These are phyloP conservation scores for Annona cherimola DNA, from an alignment of 164 flowering plant genomes.

Conservation along the genomic window DNA sequence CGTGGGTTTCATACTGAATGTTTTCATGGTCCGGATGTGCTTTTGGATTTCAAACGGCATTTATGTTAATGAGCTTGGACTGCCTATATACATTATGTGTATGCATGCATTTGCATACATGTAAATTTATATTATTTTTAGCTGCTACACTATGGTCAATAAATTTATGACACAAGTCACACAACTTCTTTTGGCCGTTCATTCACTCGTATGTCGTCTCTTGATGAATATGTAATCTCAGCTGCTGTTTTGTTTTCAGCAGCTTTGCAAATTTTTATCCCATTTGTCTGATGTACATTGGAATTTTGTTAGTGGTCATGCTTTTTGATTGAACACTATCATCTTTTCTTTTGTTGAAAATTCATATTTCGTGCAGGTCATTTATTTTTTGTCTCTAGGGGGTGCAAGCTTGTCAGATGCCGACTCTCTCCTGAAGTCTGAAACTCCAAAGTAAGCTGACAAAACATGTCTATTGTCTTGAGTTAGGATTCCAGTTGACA, in stretches of 20 bases:
- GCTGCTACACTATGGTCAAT: not conserved
- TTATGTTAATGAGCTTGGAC: not conserved
- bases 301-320: not conserved
- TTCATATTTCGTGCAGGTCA: constrained; percentile 16
- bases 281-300: not conserved
- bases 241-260: not conserved
- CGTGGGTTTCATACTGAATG: not conserved
- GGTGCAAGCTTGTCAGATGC: constrained; percentile 21
- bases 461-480: not conserved
- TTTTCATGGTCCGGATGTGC: not conserved
- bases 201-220: not conserved
- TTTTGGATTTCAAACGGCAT: not conserved
- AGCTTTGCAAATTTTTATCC: not conserved
- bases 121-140: not conserved
- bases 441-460: constrained; percentile 27
- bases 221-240: not conserved
- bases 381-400: constrained; percentile 11
- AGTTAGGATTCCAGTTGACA: not conserved
- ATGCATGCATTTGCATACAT: no score
- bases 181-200: not conserved
- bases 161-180: no score
- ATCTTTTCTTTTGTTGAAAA: constrained; percentile 1
- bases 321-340: not conserved
- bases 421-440: not conserved
- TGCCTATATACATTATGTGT: no score